Evolutionary conservation across 371 early-diverging fungal genomes (phyloP).

Genomic region (Thermomucor indicae-seudaticae): DNA sequence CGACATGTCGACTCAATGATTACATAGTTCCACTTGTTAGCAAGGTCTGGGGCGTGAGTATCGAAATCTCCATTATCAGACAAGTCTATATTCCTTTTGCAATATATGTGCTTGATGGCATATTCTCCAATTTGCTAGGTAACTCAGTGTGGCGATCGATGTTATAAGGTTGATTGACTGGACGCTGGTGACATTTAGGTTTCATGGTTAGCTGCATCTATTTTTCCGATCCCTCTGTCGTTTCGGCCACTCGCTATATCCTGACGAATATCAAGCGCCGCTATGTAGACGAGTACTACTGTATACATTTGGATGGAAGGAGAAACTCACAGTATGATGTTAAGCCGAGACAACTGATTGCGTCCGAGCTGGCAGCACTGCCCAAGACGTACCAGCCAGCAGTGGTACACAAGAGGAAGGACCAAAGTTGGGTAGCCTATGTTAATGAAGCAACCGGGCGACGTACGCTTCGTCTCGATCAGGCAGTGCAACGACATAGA

Average conservation of each 20-base stretch:
- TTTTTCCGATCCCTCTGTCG: slow-evolving; percentile 35
- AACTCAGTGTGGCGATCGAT: slow-evolving; percentile 1
- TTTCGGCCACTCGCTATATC: slow-evolving; percentile 8
- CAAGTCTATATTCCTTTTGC: slow-evolving; percentile 11
- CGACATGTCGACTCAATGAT: background rate
- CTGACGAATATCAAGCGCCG: slow-evolving; percentile 5
- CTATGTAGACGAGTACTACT: slow-evolving; percentile 34
- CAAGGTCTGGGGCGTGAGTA: slow-evolving; percentile 29
- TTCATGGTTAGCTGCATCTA: slow-evolving; percentile 30
- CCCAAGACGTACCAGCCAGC: background rate
- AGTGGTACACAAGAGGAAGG: background rate
- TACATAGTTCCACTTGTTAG: slow-evolving; percentile 27
- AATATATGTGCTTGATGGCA: slow-evolving; percentile 23
- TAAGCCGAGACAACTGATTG: background rate
- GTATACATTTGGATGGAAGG: slow-evolving; percentile 1
- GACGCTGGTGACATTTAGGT: slow-evolving; percentile 9
- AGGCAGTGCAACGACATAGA: too few relatives aligned
- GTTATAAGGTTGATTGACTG: background rate
- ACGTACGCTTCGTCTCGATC: too few relatives aligned
- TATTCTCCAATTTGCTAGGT: slow-evolving; percentile 28
- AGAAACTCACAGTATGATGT: background rate
- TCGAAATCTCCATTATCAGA: slow-evolving; percentile 17
- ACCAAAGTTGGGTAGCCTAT: background rate
- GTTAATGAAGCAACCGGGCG: background rate
- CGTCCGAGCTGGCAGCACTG: background rate